A percentile compares a stretch with the other conserved stretches of the same genome.
Conservation (phyloP, 2,329 filamentous ascomycete genomes). For the Pseudogymnoascus sp. region DNA sequence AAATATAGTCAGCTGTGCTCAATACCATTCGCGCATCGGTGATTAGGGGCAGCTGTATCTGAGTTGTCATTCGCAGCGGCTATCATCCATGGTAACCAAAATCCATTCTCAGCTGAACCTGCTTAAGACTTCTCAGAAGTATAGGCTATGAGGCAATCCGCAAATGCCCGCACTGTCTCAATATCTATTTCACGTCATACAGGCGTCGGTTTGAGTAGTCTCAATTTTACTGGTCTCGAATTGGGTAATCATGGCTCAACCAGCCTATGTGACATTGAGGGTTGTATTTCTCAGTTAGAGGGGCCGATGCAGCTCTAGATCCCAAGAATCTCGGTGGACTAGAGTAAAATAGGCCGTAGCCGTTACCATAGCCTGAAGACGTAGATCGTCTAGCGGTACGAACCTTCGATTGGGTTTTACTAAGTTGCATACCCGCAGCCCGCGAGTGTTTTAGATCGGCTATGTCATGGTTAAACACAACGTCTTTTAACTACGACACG, state of each 20-base stretch:
- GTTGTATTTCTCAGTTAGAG: not conserved
- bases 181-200: not conserved
- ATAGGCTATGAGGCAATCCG: not conserved
- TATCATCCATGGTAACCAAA: not conserved
- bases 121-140: not conserved
- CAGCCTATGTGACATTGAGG: not conserved
- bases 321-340: not conserved
- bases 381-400: not conserved
- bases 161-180: not conserved
- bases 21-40: not conserved
- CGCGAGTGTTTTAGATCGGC: not conserved
- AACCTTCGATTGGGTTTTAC: not conserved
- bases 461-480: not conserved
- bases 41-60: not conserved
- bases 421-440: not conserved
- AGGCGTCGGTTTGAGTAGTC: not conserved
- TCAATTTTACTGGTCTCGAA: not conserved
- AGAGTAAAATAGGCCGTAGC: not conserved
- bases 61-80: constrained; percentile 2
- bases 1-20: not conserved
- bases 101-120: not conserved
- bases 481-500: not conserved
- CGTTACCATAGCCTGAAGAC: not conserved
- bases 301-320: not conserved
- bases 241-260: not conserved